Base-by-base conservation (phyloP, 805 yeast species). In the Millerozyma miso region DNA sequence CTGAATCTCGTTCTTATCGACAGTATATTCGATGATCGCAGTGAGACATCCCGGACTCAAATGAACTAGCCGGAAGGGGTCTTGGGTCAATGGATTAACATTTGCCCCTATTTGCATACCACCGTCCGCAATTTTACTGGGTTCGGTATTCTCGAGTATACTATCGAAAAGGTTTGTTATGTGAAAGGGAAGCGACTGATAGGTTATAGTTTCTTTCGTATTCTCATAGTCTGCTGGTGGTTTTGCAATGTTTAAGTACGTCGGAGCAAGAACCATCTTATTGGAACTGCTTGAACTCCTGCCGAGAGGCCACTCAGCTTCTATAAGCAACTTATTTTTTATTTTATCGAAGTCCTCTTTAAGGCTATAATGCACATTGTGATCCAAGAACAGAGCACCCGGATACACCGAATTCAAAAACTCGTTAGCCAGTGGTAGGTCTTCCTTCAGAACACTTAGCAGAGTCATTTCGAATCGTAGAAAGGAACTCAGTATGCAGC, bases 1-100 rank as follows among this genome's bases (percentile, higher is more conserved):
- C 8, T 49, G 32, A 33, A 17, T 37, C 18, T 45, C 41, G 14
- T 42, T 38, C 29, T 51, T 43, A 8, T 33, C 41, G n/a, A 41
- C 34, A 23, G 41, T 41, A n/a, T 54, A 31, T 15, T 48, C 58
- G 8, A 56, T 36, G 13, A 55, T 50, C 26, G 47, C 49, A 6
- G 59, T 59, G 12, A 73, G 45, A 48, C 83, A 78, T 0, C 85
- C 82, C 0, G 83, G 82, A 15, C 73, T 77, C 41, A 79, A 58
- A 50, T 73, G 79, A 16, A 78, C 79, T 19, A 68, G 62, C 41
- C 68, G 67, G 51, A 74, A 79, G 1, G 79, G 76, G 51, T 79
- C 85, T 3, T 80, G 73, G 34, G 59, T 46, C 41, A 79, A 56
- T 0, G 83, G 80, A 45, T 76, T 78, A 20, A 79, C 67, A 36